These are phyloP conservation scores for Neltuma alba DNA, from an alignment of 306 rosid genomes.

Conservation along the genomic window DNA sequence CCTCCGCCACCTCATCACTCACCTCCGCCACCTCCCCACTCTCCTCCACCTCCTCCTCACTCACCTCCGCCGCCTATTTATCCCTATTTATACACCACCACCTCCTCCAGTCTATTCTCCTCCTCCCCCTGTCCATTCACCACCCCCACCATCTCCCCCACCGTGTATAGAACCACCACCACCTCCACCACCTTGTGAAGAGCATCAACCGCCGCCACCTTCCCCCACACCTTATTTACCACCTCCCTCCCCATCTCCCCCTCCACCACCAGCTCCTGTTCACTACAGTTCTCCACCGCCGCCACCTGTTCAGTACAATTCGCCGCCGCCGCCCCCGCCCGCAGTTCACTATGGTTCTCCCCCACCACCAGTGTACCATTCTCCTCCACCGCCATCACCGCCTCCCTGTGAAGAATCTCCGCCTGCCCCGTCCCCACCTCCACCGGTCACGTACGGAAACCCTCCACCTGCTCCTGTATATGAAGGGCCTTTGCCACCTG, in stretches of 20 bases:
- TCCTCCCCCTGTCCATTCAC: constrained; percentile 51
- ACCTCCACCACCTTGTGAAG: constrained; percentile 45
- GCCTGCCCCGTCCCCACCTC: constrained; percentile 52
- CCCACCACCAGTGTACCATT: constrained; percentile 37
- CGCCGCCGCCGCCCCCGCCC: constrained; percentile 45
- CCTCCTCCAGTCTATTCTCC: constrained; percentile 61
- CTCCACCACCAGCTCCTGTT: constrained; percentile 1
- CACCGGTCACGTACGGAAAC: constrained; percentile 43
- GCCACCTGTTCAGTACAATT: constrained; percentile 44
- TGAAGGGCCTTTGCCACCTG: constrained; percentile 94
- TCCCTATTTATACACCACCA: constrained; percentile 57
- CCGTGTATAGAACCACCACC: constrained; percentile 70
- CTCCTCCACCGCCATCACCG: constrained; percentile 49
- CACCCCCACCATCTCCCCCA: constrained; percentile 56
- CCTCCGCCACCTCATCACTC: constrained; percentile 50
- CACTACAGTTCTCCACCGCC: constrained; percentile 40
- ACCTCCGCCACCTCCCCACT: constrained; percentile 45
- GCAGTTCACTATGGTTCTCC: constrained; percentile 28
- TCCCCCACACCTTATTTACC: constrained; percentile 33
- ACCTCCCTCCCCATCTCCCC: constrained; percentile 42
- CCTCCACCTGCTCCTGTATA: constrained; percentile 87
- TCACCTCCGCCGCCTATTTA: constrained; percentile 61
- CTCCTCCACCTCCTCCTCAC: constrained; percentile 50
- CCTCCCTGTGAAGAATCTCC: constrained; percentile 51
- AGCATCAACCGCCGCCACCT: constrained; percentile 41